Percentiles rank a stretch among this genome's conserved stretches.
Conservation (phyloP, 2,329 filamentous ascomycete genomes). For the Calonectria henricotiae region DNA sequence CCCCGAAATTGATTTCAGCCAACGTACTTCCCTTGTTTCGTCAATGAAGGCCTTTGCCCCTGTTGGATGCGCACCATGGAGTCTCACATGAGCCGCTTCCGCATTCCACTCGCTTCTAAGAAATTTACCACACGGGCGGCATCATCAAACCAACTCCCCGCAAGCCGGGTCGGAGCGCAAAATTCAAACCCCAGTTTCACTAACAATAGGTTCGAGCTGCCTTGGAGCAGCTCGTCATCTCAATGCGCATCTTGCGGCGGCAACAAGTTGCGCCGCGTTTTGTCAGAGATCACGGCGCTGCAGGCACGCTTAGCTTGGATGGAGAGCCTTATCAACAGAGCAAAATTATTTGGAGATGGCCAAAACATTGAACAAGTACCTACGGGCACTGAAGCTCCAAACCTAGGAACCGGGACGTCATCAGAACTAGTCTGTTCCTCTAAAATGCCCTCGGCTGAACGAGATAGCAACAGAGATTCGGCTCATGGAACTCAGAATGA, state of each 20-base stretch:
- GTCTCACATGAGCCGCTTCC: constrained; percentile 25
- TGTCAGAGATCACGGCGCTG: background rate
- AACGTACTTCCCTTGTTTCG: background rate
- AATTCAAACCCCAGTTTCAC: no score
- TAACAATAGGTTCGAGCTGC: background rate
- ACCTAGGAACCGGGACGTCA: background rate
- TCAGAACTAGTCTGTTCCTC: background rate
- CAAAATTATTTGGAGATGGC: constrained; percentile 1
- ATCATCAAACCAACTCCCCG: background rate
- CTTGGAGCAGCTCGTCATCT: background rate
- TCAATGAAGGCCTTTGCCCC: no score
- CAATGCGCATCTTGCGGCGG: background rate
- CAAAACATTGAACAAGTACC: background rate
- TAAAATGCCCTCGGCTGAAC: background rate
- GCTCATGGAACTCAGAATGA: background rate
- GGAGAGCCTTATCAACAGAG: constrained; percentile 4
- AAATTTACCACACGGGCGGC: background rate
- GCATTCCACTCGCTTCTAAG: constrained; percentile 10
- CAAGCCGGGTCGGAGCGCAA: background rate
- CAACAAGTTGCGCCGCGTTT: background rate
- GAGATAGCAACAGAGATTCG: background rate
- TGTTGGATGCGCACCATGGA: background rate
- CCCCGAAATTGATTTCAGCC: no score
- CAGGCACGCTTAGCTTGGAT: constrained; percentile 17
- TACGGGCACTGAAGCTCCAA: background rate